These are phyloP conservation scores for Pythium brassicae DNA, from an alignment of 352 stramenopile genomes.

Conservation along the genomic window DNA sequence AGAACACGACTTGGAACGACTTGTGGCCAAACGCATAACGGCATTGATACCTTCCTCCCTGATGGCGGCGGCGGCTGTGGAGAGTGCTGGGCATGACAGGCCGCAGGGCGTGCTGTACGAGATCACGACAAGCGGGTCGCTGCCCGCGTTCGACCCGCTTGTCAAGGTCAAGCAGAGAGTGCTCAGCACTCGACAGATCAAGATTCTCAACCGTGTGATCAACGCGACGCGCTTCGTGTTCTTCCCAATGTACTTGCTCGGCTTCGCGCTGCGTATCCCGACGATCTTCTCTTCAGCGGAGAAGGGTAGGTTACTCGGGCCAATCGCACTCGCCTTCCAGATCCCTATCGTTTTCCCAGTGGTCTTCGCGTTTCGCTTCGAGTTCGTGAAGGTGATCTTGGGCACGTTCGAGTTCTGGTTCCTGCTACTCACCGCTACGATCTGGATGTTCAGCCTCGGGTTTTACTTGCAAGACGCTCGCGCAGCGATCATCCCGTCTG, in stretches of 20 bases:
- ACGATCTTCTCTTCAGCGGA: conserved; percentile 2
- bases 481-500: conserved; percentile 1
- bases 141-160: conserved; percentile 1
- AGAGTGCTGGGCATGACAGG: background rate
- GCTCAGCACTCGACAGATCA: background rate
- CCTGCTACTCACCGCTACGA: conserved; percentile 1
- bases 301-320: background rate
- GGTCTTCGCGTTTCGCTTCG: conserved; percentile 8
- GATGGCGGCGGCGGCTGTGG: background rate
- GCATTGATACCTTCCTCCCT: too few relatives aligned
- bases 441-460: conserved; percentile 4
- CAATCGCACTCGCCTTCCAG: conserved; percentile 7
- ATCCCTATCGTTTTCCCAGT: conserved; percentile 6
- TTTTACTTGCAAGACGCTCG: conserved; percentile 8
- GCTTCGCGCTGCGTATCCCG: conserved; percentile 2
- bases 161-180: conserved; percentile 7
- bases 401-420: conserved; percentile 15
- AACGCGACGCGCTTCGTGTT: background rate
- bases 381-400: conserved; percentile 9
- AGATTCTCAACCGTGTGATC: conserved; percentile 2
- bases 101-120: conserved; percentile 2
- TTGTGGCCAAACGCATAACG: too few relatives aligned
- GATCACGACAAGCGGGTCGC: conserved; percentile 3
- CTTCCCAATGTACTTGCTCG: conserved; percentile 7
- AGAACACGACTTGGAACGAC: too few relatives aligned